These are phyloP conservation scores for Kwoniella shivajii DNA, from an alignment of 1,284 basidiomycete species.

Conservation along the genomic window DNA sequence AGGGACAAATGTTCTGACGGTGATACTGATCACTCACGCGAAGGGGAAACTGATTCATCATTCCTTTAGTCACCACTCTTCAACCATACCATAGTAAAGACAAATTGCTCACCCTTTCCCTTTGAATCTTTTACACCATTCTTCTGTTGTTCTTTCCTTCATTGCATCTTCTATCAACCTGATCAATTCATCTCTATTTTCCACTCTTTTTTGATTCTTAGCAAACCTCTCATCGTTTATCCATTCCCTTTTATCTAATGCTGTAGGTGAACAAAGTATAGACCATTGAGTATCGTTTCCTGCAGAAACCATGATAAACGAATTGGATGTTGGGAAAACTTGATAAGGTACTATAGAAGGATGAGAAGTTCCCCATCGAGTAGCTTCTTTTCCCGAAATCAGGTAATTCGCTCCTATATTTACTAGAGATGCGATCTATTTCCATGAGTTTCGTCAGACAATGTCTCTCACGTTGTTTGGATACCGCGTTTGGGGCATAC, in stretches of 20 bases:
- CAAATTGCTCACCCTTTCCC: conserved; percentile 68
- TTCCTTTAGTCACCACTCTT: neutral
- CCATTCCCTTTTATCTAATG: conserved; percentile 49
- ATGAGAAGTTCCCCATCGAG: conserved; percentile 87
- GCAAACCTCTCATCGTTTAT: conserved; percentile 61
- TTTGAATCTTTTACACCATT: conserved; percentile 73
- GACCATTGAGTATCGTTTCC: conserved; percentile 84
- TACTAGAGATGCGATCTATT: conserved; percentile 81
- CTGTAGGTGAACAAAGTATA: conserved; percentile 43
- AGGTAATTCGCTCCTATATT: conserved; percentile 95
- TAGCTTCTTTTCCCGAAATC: conserved; percentile 80
- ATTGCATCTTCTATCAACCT: conserved; percentile 68
- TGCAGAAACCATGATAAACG: conserved; percentile 91
- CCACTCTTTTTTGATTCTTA: conserved; percentile 74
- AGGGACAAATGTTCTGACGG: neutral
- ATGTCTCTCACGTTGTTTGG: too few relatives aligned
- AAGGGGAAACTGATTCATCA: conserved; percentile 66
- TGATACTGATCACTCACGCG: conserved; percentile 48
- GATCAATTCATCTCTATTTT: conserved; percentile 73
- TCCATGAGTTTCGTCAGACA: too few relatives aligned
- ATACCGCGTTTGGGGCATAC: neutral
- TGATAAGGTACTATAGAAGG: conserved; percentile 88
- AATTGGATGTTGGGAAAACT: conserved; percentile 83
- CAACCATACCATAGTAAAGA: neutral
- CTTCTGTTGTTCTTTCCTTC: conserved; percentile 61